These are phyloP conservation scores for Fusarium tupiense DNA, from an alignment of 2,329 filamentous ascomycete genomes.

Conservation along the genomic window DNA sequence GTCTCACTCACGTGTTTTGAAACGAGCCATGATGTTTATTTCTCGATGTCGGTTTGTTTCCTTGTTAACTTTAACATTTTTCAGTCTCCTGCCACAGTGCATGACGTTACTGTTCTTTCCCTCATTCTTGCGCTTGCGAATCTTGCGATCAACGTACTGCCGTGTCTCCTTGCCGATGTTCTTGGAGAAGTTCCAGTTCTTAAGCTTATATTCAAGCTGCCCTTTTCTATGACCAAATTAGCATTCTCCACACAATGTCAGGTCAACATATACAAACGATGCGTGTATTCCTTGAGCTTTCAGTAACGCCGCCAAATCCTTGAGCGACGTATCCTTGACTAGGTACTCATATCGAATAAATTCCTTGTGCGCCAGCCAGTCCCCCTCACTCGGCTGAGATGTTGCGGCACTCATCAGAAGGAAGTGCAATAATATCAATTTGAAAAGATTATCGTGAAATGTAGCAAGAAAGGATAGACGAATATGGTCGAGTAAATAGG, in stretches of 20 bases:
- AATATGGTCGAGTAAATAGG: too few relatives aligned
- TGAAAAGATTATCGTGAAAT: fast-evolving
- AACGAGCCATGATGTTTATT: fast-evolving
- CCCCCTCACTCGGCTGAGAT: fast-evolving
- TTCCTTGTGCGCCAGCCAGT: fast-evolving
- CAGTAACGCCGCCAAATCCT: fast-evolving
- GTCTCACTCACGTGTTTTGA: not conserved
- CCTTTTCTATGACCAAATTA: not conserved
- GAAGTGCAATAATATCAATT: fast-evolving
- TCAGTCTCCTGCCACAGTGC: fast-evolving
- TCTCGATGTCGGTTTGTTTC: not conserved
- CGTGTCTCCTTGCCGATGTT: not conserved
- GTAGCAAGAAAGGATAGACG: too few relatives aligned
- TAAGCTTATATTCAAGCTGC: fast-evolving
- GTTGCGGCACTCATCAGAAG: fast-evolving
- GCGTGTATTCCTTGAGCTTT: fast-evolving
- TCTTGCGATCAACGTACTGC: fast-evolving
- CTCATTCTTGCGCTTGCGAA: fast-evolving
- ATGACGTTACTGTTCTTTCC: fast-evolving
- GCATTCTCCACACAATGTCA: too few relatives aligned
- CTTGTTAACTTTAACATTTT: fast-evolving
- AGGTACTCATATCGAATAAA: not conserved
- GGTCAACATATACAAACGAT: not conserved
- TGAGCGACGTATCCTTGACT: fast-evolving
- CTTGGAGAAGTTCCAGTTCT: fast-evolving